Conservation (phyloP, 176 grass and related monocot species). For the Avena insularis region DNA sequence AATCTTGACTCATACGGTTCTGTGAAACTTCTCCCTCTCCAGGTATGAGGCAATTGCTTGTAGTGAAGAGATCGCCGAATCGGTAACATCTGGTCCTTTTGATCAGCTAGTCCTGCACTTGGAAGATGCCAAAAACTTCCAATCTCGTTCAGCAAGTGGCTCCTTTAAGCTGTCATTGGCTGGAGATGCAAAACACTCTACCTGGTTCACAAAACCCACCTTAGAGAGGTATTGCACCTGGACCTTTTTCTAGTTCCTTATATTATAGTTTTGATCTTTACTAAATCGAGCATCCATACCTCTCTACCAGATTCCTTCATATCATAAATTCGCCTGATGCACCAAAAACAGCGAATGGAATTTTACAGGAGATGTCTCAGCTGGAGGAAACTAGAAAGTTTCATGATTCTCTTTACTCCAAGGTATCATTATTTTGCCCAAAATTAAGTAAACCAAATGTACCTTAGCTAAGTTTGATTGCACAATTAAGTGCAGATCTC, state of each 20-base stretch:
- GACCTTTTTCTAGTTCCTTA: conserved; percentile 32
- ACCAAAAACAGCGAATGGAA: conserved; percentile 66
- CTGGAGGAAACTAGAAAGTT: conserved; percentile 98
- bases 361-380: conserved; percentile 90
- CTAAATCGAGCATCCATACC: conserved; percentile 27
- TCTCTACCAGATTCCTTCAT: conserved; percentile 67
- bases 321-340: conserved; percentile 69
- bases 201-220: conserved; percentile 91
- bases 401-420: conserved; percentile 80
- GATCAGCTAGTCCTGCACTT: conserved; percentile 73
- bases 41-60: conserved; percentile 83
- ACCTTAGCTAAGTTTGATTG: background rate
- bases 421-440: conserved; percentile 55
- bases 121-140: conserved; percentile 67
- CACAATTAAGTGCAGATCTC: conserved; percentile 8
- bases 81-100: conserved; percentile 72
- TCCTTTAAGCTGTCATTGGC: conserved; percentile 70
- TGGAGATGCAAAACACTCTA: conserved; percentile 53
- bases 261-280: conserved; percentile 16
- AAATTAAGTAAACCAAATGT: conserved; percentile 11
- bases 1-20: background rate
- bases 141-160: conserved; percentile 57
- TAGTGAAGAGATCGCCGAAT: conserved; percentile 65
- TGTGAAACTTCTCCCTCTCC: conserved; percentile 34
- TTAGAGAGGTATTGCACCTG: conserved; percentile 59